A percentile compares a stretch with the other conserved stretches of the same genome.
Conservation (phyloP, 306 rosid genomes). For the Pyrus betulifolia region DNA sequence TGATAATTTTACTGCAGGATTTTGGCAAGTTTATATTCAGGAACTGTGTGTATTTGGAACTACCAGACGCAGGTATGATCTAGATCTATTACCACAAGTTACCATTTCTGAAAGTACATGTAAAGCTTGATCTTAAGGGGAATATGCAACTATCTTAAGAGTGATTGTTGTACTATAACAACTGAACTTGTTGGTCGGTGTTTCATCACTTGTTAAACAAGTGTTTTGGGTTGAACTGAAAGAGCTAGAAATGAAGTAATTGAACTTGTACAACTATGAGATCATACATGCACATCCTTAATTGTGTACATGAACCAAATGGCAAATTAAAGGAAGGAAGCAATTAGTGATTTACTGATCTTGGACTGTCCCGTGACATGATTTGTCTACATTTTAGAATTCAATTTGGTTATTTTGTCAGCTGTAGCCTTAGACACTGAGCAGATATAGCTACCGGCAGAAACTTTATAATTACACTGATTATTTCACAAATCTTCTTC, state of each 20-base stretch:
- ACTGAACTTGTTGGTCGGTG: background rate
- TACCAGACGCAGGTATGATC: slow-evolving; percentile 89
- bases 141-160: background rate
- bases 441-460: background rate
- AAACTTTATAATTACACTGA: background rate
- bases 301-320: background rate
- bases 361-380: background rate
- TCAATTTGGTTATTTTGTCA: background rate
- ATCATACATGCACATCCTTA: background rate
- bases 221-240: background rate
- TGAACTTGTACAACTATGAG: background rate
- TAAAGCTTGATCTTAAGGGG: background rate
- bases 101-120: background rate
- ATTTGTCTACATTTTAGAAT: background rate
- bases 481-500: background rate
- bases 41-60: slow-evolving; percentile 97
- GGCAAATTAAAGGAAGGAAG: background rate
- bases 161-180: background rate
- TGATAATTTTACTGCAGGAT: slow-evolving; percentile 54
- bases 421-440: background rate
- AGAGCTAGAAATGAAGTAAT: background rate
- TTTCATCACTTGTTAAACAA: background rate
- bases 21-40: slow-evolving; percentile 92
- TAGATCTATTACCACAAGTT: background rate
- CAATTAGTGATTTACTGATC: background rate